These are phyloP conservation scores for Luffa aegyptiaca DNA, from an alignment of 306 rosid species.

Conservation along the genomic window DNA sequence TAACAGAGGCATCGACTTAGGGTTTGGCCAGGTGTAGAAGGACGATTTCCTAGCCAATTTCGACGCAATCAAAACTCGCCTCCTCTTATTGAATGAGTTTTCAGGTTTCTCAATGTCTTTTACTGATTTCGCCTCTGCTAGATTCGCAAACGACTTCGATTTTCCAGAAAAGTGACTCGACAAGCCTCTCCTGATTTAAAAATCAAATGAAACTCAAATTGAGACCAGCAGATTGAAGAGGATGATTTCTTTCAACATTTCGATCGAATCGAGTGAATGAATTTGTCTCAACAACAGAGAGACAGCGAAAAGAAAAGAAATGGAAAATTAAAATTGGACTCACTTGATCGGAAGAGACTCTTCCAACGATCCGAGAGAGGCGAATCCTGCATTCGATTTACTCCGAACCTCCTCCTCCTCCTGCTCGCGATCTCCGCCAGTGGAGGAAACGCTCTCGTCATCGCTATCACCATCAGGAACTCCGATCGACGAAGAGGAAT, in stretches of 20 bases:
- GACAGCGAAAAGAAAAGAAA: not conserved
- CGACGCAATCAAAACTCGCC: slow-evolving; percentile 59
- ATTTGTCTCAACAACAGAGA: not conserved
- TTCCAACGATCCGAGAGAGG: slow-evolving; percentile 46
- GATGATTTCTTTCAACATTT: not conserved
- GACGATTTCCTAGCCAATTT: slow-evolving; percentile 50
- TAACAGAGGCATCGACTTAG: slow-evolving; percentile 80
- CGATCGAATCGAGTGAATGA: not conserved
- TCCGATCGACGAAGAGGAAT: slow-evolving; percentile 78
- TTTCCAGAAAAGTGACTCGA: slow-evolving; percentile 75
- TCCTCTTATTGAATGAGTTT: slow-evolving; percentile 71
- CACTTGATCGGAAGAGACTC: slow-evolving; percentile 93
- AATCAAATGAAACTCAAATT: not conserved
- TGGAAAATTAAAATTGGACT: not conserved
- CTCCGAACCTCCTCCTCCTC: slow-evolving; percentile 51
- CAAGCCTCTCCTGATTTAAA: slow-evolving; percentile 64
- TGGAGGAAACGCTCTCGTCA: slow-evolving; percentile 25
- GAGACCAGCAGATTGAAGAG: not conserved
- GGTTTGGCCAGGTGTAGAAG: slow-evolving; percentile 61
- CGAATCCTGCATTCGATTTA: slow-evolving; percentile 31
- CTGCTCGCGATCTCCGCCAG: slow-evolving; percentile 23
- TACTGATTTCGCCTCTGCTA: slow-evolving; percentile 37
- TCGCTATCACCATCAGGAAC: slow-evolving; percentile 55
- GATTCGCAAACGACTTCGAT: slow-evolving; percentile 72
- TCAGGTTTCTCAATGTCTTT: slow-evolving; percentile 60